Evolutionary conservation across 2,329 filamentous ascomycete species (phyloP).

Genomic region (Fusarium euwallaceae): DNA sequence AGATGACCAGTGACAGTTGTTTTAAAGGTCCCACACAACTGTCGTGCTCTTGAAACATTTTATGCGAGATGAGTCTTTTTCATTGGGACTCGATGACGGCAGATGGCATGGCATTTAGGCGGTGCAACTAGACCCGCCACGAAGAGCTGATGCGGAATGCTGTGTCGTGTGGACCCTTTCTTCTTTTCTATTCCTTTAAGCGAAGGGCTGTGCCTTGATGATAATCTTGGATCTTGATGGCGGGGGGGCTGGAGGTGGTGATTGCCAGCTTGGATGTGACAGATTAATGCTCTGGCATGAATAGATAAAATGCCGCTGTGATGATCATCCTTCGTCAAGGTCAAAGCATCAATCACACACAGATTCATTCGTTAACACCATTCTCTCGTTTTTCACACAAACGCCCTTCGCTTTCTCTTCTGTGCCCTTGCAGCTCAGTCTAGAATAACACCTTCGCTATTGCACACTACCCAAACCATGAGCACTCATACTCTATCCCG

Average conservation of each 20-base stretch:
- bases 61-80: too few species aligned
- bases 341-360: neutral
- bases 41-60: conserved; percentile 6
- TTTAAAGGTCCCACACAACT: neutral
- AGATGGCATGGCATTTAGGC: conserved; percentile 15
- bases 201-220: neutral
- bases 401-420: neutral
- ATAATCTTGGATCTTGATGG: neutral
- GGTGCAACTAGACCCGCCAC: neutral
- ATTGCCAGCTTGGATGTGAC: neutral
- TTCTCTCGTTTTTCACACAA: neutral
- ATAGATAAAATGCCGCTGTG: conserved; percentile 19
- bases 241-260: neutral
- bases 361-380: conserved; percentile 14
- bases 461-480: conserved; percentile 3
- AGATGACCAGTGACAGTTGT: neutral
- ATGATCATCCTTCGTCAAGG: neutral
- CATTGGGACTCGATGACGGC: neutral
- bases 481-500: conserved; percentile 34
- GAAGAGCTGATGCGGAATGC: conserved; percentile 3
- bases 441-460: conserved; percentile 6
- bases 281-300: neutral
- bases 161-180: neutral
- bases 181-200: neutral
- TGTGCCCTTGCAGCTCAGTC: neutral